Conservation (phyloP, 768 basidiomycete genomes). For the Tricholoma saponaceum region DNA sequence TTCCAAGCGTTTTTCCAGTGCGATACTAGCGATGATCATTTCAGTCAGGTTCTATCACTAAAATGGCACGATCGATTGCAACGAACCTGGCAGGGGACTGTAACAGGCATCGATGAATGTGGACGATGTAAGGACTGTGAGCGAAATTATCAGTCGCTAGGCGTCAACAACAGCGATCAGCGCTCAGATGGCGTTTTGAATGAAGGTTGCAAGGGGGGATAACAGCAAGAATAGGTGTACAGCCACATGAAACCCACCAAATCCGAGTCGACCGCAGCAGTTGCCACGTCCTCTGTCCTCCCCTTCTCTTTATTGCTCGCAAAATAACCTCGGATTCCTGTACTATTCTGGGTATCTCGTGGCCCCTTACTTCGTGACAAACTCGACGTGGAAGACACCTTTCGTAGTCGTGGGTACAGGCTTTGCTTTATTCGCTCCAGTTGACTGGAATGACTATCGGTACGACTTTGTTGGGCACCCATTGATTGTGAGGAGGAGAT, state of each 20-base stretch:
- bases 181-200: not conserved
- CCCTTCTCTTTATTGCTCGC: no score
- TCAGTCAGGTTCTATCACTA: conserved; percentile 4
- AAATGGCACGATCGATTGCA: conserved; percentile 8
- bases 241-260: conserved; percentile 14
- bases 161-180: not conserved
- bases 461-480: conserved; percentile 29
- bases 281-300: not conserved
- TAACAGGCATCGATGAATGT: conserved; percentile 26
- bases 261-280: not conserved
- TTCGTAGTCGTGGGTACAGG: conserved; percentile 11
- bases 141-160: not conserved
- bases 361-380: conserved; percentile 2
- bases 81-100: conserved; percentile 45
- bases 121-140: conserved; percentile 8
- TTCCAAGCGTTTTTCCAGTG: conserved; percentile 83
- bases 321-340: no score
- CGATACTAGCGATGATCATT: conserved; percentile 53
- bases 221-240: conserved; percentile 6
- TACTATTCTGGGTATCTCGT: not conserved
- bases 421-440: conserved; percentile 17
- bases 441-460: conserved; percentile 12
- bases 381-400: conserved; percentile 2
- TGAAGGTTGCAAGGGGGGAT: not conserved
- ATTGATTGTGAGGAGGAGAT: conserved; percentile 12